Base-by-base conservation (phyloP, 139 green algal species). In the Closterium sp. region DNA sequence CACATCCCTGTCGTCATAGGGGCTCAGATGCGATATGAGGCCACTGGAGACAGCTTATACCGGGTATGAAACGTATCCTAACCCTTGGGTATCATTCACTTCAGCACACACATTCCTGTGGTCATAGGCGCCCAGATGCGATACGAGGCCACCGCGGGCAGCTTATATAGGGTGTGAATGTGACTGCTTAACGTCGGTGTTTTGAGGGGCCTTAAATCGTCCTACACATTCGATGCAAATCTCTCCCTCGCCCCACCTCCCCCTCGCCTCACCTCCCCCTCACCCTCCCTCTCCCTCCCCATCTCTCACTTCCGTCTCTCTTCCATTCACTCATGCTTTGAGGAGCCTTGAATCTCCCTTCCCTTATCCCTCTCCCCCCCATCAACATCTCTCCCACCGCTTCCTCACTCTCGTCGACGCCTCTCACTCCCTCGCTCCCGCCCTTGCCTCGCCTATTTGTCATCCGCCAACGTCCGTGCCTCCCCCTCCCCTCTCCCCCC, bases 61-160 rank as follows among this genome's bases (percentile, higher is more conserved):
- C 84, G 90, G 91, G 91, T 94, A 31, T 34, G 30, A 7, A 35
- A 23, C n/a, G 38, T 9, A 30, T 66, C n/a, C n/a, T n/a, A n/a
- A n/a, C n/a, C n/a, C n/a, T n/a, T n/a, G n/a, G n/a, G n/a, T n/a
- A n/a, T n/a, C n/a, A n/a, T 88, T 4, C 92, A 94, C 31, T 84
- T 43, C 33, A 94, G 93, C 92, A 94, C 89, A 2, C 92, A 94
- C 92, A 91, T 94, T 83, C 92, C 92, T 8, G 34, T 93, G 4
- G 34, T 93, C 30, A 84, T 94, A 3, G 91, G 91, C 31, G 88
- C 30, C 31, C 91, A 94, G 91, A 33, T 33, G 91, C 91, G 91
- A n/a, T 94, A 94, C 33, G 91, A 94, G 33, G 25, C 93, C 31
- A 90, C 85, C 31, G 88, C 84, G 1, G 88, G 90, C 35, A 32